Conservation (phyloP, 1,139 yeast species). For the Saccharomycopsis phalli region DNA sequence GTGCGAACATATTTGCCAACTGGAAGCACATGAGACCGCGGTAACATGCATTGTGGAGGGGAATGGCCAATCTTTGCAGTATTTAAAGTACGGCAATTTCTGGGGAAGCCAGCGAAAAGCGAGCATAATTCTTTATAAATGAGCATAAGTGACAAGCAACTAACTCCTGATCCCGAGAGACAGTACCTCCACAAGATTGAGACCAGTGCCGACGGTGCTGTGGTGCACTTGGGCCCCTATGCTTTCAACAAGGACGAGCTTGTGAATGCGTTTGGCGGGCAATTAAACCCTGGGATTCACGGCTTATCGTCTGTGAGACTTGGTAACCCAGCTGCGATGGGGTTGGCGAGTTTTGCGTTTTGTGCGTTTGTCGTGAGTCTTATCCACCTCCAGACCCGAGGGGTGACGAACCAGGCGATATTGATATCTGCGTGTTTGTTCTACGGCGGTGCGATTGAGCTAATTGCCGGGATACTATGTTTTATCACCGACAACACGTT, state of each 20-base stretch:
- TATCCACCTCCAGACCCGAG: slow-evolving; percentile 44
- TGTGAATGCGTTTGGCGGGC: slow-evolving; percentile 50
- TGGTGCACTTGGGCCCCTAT: slow-evolving; percentile 46
- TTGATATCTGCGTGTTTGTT: slow-evolving; percentile 44
- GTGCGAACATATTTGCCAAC: too few relatives aligned
- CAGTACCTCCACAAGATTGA: slow-evolving; percentile 9
- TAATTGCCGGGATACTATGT: slow-evolving; percentile 61
- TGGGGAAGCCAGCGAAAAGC: too few relatives aligned
- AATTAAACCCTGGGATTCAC: slow-evolving; percentile 48
- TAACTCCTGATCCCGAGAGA: slow-evolving; percentile 20
- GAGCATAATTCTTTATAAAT: too few relatives aligned
- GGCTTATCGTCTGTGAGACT: slow-evolving; percentile 25
- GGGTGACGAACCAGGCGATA: slow-evolving; percentile 39
- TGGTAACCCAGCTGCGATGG: slow-evolving; percentile 58
- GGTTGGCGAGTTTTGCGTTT: slow-evolving; percentile 48
- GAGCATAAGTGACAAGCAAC: slow-evolving; percentile 7
- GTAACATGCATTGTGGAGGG: too few relatives aligned
- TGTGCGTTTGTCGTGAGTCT: slow-evolving; percentile 37
- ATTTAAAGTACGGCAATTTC: too few relatives aligned
- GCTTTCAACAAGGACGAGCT: slow-evolving; percentile 48
- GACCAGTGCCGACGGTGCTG: slow-evolving; percentile 29
- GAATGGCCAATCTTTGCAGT: too few relatives aligned
- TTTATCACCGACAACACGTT: slow-evolving; percentile 56
- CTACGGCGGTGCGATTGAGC: slow-evolving; percentile 56
- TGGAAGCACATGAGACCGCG: too few relatives aligned